These are phyloP conservation scores for Botrytis fabae DNA, from an alignment of 2,329 filamentous ascomycete species.

Conservation along the genomic window DNA sequence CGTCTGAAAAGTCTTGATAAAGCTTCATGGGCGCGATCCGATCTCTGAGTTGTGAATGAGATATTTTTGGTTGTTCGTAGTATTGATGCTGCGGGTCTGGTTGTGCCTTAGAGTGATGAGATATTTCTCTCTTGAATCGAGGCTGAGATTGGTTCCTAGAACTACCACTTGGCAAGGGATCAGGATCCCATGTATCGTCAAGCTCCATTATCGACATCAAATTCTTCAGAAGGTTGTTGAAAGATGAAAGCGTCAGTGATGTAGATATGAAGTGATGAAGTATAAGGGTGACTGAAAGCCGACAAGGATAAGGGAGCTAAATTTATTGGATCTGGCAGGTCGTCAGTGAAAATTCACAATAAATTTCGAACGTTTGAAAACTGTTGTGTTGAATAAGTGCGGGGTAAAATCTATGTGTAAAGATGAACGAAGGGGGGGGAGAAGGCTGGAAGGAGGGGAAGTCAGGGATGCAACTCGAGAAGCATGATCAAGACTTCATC, in stretches of 20 bases:
- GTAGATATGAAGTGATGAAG: not conserved
- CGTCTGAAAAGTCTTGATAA: not conserved
- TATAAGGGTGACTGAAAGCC: not conserved
- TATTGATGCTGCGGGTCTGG: not conserved
- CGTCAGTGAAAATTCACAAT: too few relatives aligned
- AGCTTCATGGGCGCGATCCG: not conserved
- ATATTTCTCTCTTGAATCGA: not conserved
- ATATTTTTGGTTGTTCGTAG: not conserved
- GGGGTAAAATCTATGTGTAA: not conserved
- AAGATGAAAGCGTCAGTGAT: not conserved
- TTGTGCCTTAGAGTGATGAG: not conserved
- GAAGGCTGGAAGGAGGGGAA: not conserved
- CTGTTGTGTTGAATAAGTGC: not conserved
- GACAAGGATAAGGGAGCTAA: not conserved
- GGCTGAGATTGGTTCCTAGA: not conserved
- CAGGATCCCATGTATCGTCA: slow-evolving; percentile 5
- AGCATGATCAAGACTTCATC: not conserved
- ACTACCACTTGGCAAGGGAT: slow-evolving; percentile 10
- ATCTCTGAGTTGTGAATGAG: not conserved
- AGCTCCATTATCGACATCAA: slow-evolving; percentile 3
- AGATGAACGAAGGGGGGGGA: not conserved
- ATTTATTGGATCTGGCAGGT: not conserved
- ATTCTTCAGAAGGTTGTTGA: not conserved
- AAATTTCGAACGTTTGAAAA: not conserved
- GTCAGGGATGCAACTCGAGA: too few relatives aligned